Conservation (phyloP, 2,329 filamentous ascomycete genomes). For the Paecilomyces variotii region DNA sequence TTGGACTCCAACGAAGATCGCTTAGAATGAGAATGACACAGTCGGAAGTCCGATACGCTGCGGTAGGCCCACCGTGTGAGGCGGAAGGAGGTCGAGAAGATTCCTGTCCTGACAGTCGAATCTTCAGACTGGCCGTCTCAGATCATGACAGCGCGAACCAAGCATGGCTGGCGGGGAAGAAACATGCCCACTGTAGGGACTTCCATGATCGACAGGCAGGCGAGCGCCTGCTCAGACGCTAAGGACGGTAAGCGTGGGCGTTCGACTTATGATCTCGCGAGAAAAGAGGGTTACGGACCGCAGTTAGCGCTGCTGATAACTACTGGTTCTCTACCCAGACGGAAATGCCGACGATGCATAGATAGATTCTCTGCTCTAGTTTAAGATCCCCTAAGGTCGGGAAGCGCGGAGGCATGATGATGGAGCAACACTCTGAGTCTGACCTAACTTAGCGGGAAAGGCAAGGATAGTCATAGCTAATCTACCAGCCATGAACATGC, state of each 20-base stretch:
- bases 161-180: neutral
- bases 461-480: neutral
- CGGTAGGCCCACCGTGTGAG: neutral
- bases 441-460: neutral
- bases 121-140: neutral
- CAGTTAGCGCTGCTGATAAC: neutral
- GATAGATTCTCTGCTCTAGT: neutral
- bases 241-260: neutral
- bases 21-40: neutral
- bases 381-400: neutral
- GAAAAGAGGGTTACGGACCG: neutral
- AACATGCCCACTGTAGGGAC: neutral
- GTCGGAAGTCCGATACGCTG: neutral
- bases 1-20: neutral
- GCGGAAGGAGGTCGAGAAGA: neutral
- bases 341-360: neutral
- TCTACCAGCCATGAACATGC: neutral
- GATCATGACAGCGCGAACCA: neutral
- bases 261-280: neutral
- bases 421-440: neutral
- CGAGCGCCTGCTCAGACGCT: neutral
- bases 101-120: neutral
- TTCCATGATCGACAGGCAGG: neutral
- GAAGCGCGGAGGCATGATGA: neutral
- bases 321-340: neutral